A percentile compares a stretch with the other conserved stretches of the same genome.
Evolutionary conservation across 345 rosid genomes (phyloP).

Genomic region (Eucalyptus tenuipes): DNA sequence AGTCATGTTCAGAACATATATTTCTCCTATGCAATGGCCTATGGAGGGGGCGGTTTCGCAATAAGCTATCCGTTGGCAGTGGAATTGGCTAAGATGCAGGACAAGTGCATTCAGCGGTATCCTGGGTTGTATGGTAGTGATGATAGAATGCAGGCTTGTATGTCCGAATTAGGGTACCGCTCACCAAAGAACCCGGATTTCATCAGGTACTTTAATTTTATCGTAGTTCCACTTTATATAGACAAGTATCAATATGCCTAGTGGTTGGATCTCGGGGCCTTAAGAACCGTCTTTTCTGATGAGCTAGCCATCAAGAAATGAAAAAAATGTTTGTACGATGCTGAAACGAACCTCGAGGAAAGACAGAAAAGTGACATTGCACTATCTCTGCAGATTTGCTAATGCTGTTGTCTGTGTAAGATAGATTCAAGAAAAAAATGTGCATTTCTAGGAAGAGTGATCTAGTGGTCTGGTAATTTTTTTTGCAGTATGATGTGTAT

Average conservation of each 20-base stretch:
- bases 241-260: neutral
- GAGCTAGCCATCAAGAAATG: neutral
- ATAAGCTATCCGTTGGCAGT: constrained; percentile 66
- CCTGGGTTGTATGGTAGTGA: constrained; percentile 79
- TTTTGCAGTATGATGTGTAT: constrained; percentile 18
- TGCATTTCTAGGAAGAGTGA: neutral
- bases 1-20: constrained; percentile 71
- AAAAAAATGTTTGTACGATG: neutral
- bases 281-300: neutral
- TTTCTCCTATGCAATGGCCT: constrained; percentile 72
- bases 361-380: neutral
- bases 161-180: constrained; percentile 85
- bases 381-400: neutral
- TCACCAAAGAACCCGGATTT: constrained; percentile 66
- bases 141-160: constrained; percentile 78
- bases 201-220: constrained; percentile 46
- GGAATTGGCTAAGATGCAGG: constrained; percentile 64
- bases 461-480: neutral
- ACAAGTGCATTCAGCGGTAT: constrained; percentile 63
- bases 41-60: constrained; percentile 83
- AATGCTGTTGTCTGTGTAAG: neutral
- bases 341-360: neutral
- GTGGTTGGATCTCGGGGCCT: neutral
- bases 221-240: neutral
- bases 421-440: neutral